Evolutionary conservation across 192 early-diverging fungal genomes (phyloP).

Genomic region (Coemansia sp.): DNA sequence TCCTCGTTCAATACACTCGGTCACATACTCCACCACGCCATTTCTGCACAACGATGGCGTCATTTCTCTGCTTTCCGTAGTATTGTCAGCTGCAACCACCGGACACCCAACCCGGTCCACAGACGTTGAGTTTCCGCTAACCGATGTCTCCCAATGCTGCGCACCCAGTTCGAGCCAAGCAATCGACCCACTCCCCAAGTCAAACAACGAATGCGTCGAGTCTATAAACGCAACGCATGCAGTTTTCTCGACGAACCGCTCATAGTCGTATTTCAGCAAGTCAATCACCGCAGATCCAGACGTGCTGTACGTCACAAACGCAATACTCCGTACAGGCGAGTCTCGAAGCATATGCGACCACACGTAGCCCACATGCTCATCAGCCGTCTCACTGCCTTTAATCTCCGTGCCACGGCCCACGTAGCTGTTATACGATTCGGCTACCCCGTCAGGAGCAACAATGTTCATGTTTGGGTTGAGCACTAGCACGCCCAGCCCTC

Average conservation of each 20-base stretch:
- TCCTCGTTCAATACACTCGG: slow-evolving; percentile 21
- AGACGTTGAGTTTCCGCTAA: not conserved
- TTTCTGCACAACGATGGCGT: slow-evolving; percentile 30
- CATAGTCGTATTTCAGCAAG: slow-evolving; percentile 38
- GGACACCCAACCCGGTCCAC: slow-evolving; percentile 18
- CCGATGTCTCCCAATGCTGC: slow-evolving; percentile 28
- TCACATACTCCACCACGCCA: slow-evolving; percentile 32
- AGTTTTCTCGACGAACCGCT: slow-evolving; percentile 22
- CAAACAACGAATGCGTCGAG: slow-evolving; percentile 30
- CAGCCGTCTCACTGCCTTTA: slow-evolving; percentile 39
- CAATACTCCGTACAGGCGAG: slow-evolving; percentile 15
- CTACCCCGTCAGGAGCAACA: slow-evolving; percentile 30
- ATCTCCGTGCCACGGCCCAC: slow-evolving; percentile 16
- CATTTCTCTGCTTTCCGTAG: slow-evolving; percentile 27
- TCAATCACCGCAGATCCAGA: slow-evolving; percentile 32
- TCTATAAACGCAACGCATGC: slow-evolving; percentile 44
- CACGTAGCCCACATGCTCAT: slow-evolving; percentile 50
- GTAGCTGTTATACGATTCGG: slow-evolving; percentile 41
- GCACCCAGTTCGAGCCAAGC: slow-evolving; percentile 23
- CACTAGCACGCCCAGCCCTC: slow-evolving; percentile 38
- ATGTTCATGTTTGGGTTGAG: slow-evolving; percentile 53
- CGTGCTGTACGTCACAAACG: slow-evolving; percentile 36
- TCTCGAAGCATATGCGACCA: slow-evolving; percentile 36
- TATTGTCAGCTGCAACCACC: slow-evolving; percentile 24
- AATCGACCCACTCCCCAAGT: slow-evolving; percentile 11